These are phyloP conservation scores for Dryadomyces sulphureus DNA, from an alignment of 2,329 filamentous ascomycete genomes.

Conservation along the genomic window DNA sequence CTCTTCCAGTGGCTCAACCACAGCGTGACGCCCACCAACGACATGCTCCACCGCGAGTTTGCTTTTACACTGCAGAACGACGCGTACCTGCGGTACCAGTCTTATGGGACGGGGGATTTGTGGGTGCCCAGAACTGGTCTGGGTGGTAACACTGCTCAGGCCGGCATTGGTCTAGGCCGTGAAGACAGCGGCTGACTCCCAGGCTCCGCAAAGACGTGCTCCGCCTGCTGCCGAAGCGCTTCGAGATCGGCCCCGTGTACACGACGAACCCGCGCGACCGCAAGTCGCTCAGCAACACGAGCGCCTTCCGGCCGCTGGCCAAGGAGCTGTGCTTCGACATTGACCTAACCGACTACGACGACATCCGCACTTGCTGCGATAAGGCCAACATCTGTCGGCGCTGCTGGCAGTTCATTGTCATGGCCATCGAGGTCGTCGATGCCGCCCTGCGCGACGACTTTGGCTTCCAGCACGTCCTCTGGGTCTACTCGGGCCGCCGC, in stretches of 20 bases:
- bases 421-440: slow-evolving; percentile 92
- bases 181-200: too few species aligned
- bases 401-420: slow-evolving; percentile 95
- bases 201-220: slow-evolving; percentile 85
- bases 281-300: slow-evolving; percentile 68
- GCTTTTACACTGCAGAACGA: slow-evolving; percentile 90
- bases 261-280: slow-evolving; percentile 85
- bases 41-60: slow-evolving; percentile 90
- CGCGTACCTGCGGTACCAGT: slow-evolving; percentile 84
- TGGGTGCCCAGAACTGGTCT: too few species aligned
- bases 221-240: slow-evolving; percentile 75
- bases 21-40: slow-evolving; percentile 66
- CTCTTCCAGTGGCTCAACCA: slow-evolving; percentile 98
- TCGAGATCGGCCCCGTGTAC: slow-evolving; percentile 98
- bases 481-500: slow-evolving; percentile 95
- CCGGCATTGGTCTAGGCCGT: too few species aligned
- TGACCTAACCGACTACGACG: slow-evolving; percentile 97
- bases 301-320: slow-evolving; percentile 69
- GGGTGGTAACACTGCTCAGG: too few species aligned
- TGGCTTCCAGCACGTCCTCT: slow-evolving; percentile 91
- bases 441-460: slow-evolving; percentile 82
- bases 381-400: slow-evolving; percentile 87
- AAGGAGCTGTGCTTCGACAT: slow-evolving; percentile 99
- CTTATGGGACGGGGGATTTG: too few species aligned
- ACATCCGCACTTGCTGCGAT: slow-evolving; percentile 86